These are phyloP conservation scores for Solioccasus polychromus DNA, from an alignment of 768 basidiomycete genomes.

Conservation along the genomic window DNA sequence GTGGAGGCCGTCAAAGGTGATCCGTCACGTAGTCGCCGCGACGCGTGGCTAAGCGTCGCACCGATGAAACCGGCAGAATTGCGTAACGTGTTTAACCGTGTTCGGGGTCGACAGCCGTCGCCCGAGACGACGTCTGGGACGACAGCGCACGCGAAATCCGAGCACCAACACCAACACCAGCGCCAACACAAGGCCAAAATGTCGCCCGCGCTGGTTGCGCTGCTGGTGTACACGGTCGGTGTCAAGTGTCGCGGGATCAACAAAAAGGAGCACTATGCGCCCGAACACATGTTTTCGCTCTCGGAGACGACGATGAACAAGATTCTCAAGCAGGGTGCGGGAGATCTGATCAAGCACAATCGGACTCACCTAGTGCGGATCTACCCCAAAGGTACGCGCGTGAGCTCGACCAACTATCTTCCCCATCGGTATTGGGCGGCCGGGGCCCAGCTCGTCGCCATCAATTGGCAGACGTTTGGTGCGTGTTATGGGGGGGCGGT, in stretches of 20 bases:
- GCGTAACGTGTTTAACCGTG: slow-evolving; percentile 41
- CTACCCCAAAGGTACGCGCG: slow-evolving; percentile 81
- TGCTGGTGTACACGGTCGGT: slow-evolving; percentile 93
- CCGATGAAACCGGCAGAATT: slow-evolving; percentile 27
- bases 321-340: slow-evolving; percentile 63
- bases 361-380: slow-evolving; percentile 77
- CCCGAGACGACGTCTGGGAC: slow-evolving; percentile 14
- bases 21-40: slow-evolving; percentile 2
- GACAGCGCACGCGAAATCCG: slow-evolving; percentile 9
- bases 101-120: slow-evolving; percentile 31
- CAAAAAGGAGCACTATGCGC: slow-evolving; percentile 78
- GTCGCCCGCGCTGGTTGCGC: slow-evolving; percentile 66
- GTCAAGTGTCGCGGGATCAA: slow-evolving; percentile 93
- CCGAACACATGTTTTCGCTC: slow-evolving; percentile 89
- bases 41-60: slow-evolving; percentile 13
- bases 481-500: no score
- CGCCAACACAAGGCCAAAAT: slow-evolving; percentile 53
- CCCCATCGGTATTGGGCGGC: slow-evolving; percentile 89
- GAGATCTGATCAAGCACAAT: slow-evolving; percentile 83
- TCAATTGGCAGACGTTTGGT: slow-evolving; percentile 99
- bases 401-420: slow-evolving; percentile 83
- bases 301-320: slow-evolving; percentile 81
- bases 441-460: slow-evolving; percentile 85
- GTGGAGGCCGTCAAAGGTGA: slow-evolving; percentile 37
- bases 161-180: slow-evolving; percentile 18